Base-by-base conservation (phyloP, 108 stramenopile species). In the Skeletonema tropicum region DNA sequence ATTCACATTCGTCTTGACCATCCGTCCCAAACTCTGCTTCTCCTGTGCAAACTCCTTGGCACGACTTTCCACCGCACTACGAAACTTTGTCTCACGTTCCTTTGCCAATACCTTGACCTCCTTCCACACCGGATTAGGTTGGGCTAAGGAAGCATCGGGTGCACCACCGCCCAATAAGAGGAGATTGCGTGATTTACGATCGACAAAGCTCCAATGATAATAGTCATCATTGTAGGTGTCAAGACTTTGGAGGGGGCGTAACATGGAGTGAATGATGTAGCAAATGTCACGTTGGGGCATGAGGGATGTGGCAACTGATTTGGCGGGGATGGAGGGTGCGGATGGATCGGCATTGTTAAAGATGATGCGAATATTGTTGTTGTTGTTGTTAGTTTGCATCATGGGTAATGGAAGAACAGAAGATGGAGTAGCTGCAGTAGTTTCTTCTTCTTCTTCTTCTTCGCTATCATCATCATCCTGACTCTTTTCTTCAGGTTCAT, bases 241-340 rank as follows among this genome's bases (percentile, higher is more conserved):
- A 15, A 74, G 26, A 48, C 77, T 76, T 57, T 82, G 72, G 12
- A 95, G 73, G 6, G 91, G 88, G 29, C 87, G 88, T 23, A 95
- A 60, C 81, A 95, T 95, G 2, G 88, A 39, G 78, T 92, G 85
- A 17, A 95, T 75, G 21, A 95, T 82, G 68, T 89, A 92, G 45
- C 87, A 82, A 41, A 92, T 70, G 64, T 95, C 94, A 17, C 90
- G 73, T 15, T 77, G 55, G 48, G 79, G 84, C 94, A 95, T 95
- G 39, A 66, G 82, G 9, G 75, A 69, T 32, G 80, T 78, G 33
- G 66, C 61, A 13, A 95, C 69, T 1, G 67, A 79, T 19, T 75
- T 71, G 5, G 91, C 90, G 17, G 88, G 78, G 76, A 95, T 85
- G 13, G 91, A 85, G 13, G 86, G 83, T 21, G 94, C 90, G 1